Evolutionary conservation across 257 asterid genomes (phyloP).

Genomic region (Capsicum baccatum): DNA sequence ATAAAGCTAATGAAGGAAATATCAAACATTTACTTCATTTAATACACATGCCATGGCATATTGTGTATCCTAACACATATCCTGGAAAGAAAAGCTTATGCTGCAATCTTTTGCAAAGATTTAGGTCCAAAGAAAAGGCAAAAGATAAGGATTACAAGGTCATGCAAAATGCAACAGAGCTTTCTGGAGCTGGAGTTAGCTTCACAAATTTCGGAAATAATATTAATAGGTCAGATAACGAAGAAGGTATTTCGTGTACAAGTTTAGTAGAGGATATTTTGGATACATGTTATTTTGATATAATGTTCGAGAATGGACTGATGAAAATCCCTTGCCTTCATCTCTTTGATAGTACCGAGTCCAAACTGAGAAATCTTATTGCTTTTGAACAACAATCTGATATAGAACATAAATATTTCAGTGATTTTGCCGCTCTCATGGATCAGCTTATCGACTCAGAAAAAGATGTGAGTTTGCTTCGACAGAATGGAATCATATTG

Average conservation of each 20-base stretch:
- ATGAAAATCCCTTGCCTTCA: constrained; percentile 23
- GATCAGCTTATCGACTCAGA: constrained; percentile 32
- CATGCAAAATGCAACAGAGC: not conserved
- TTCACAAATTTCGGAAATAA: not conserved
- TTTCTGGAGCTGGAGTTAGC: not conserved
- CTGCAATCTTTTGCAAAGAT: not conserved
- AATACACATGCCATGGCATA: not conserved
- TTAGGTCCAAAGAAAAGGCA: not conserved
- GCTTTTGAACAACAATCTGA: constrained; percentile 35
- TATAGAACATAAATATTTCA: not conserved
- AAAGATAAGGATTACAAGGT: not conserved
- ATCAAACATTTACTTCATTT: not conserved
- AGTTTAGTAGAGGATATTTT: not conserved
- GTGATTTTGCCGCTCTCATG: constrained; percentile 22
- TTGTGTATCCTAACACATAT: too few species aligned
- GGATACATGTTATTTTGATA: not conserved
- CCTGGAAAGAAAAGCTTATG: not conserved
- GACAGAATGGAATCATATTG: not conserved
- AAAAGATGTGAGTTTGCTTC: constrained; percentile 32
- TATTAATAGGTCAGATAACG: too few species aligned
- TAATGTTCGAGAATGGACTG: not conserved
- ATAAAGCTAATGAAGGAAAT: too few species aligned
- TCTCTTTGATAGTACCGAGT: constrained; percentile 31
- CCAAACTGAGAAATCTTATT: constrained; percentile 26
- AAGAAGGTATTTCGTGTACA: too few species aligned